Percentiles rank a stretch among this genome's conserved stretches.
These are phyloP conservation scores for Ustilago curta DNA, from an alignment of 1,284 basidiomycete species.

Conservation along the genomic window DNA sequence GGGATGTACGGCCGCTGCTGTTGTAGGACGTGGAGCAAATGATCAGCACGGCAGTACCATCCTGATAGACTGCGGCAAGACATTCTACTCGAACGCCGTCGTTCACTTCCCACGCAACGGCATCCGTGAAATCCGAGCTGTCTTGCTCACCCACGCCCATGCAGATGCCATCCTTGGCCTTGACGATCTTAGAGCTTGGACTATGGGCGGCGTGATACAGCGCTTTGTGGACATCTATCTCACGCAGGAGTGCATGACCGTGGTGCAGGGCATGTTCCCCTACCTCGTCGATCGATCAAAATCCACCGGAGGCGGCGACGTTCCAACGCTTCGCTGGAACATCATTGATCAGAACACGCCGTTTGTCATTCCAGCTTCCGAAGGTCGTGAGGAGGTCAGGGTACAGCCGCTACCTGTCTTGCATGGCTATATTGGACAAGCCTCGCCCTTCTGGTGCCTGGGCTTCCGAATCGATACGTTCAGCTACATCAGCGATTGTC, in stretches of 20 bases:
- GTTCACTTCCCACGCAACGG: conserved; percentile 48
- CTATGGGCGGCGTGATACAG: conserved; percentile 62
- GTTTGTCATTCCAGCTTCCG: conserved; percentile 34
- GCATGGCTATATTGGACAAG: conserved; percentile 54
- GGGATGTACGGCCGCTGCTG: conserved; percentile 52
- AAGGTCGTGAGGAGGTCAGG: conserved; percentile 22
- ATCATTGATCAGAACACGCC: conserved; percentile 53
- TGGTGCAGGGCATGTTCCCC: conserved; percentile 59
- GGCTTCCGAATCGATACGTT: conserved; percentile 64
- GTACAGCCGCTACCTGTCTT: conserved; percentile 58
- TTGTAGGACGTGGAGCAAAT: conserved; percentile 41
- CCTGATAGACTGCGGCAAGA: conserved; percentile 67
- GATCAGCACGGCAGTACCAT: conserved; percentile 43
- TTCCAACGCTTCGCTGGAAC: conserved; percentile 64
- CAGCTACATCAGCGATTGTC: conserved; percentile 65
- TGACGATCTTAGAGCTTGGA: conserved; percentile 65
- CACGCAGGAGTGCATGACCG: conserved; percentile 54
- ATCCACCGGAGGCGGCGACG: conserved; percentile 64
- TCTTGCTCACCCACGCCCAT: conserved; percentile 65
- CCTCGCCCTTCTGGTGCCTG: conserved; percentile 57
- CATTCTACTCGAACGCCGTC: conserved; percentile 60
- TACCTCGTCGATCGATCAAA: conserved; percentile 61
- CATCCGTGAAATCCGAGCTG: conserved; percentile 56
- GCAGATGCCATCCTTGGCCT: conserved; percentile 66
- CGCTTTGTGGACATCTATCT: conserved; percentile 61